phyloP scores from a whole-genome alignment of 352 stramenopile genomes.

The Globisporangium barbulae region DNA sequence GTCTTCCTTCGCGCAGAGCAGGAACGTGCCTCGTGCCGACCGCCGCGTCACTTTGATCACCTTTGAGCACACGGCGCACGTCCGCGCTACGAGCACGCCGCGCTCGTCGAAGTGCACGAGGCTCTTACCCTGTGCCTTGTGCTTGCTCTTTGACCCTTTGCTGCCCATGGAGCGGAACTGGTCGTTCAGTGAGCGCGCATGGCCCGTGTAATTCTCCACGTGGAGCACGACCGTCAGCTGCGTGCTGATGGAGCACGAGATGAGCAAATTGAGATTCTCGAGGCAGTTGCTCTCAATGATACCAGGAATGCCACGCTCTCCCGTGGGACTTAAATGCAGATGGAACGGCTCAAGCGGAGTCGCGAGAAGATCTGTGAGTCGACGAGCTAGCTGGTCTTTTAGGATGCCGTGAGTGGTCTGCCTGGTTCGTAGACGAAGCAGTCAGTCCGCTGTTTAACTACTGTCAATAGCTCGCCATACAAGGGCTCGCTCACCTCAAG shows the following conservation, averaged over 20 bases:
- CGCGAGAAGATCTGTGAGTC: slow-evolving; percentile 49
- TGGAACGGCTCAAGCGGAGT: slow-evolving; percentile 49
- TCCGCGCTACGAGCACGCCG: slow-evolving; percentile 41
- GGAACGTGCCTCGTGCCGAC: slow-evolving; percentile 19
- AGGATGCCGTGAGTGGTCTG: slow-evolving; percentile 65
- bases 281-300: slow-evolving; percentile 47
- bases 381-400: slow-evolving; percentile 45
- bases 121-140: slow-evolving; percentile 26
- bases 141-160: slow-evolving; percentile 14
- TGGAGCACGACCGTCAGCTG: slow-evolving; percentile 46
- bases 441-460: not conserved
- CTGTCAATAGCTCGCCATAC: not conserved
- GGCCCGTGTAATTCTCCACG: slow-evolving; percentile 59
- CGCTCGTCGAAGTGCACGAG: slow-evolving; percentile 53
- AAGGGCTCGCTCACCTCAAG: slow-evolving; percentile 36
- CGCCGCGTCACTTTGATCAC: slow-evolving; percentile 35
- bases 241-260: slow-evolving; percentile 44
- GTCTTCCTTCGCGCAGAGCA: slow-evolving; percentile 44
- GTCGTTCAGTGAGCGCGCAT: slow-evolving; percentile 31
- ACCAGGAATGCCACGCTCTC: slow-evolving; percentile 38
- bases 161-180: slow-evolving; percentile 30
- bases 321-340: slow-evolving; percentile 33
- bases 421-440: not conserved
- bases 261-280: slow-evolving; percentile 57
- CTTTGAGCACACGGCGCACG: slow-evolving; percentile 53